A percentile compares a stretch with the other conserved stretches of the same genome.
phyloP scores from a whole-genome alignment of 2,329 filamentous ascomycete genomes.

The Aphanocladium album region DNA sequence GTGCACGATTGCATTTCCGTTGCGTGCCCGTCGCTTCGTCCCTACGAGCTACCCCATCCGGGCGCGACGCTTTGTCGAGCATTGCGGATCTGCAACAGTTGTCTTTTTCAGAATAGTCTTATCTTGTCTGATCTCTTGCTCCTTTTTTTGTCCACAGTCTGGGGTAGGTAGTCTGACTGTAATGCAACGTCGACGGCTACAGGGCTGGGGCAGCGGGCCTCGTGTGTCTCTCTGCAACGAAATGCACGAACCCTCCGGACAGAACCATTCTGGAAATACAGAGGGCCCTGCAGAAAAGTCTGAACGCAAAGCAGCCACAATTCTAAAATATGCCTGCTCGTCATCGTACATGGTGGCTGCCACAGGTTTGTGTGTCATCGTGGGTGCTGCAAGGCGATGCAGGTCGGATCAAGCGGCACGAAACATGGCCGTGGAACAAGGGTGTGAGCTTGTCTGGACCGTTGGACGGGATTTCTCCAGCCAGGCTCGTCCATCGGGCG shows the following conservation, averaged over 20 bases:
- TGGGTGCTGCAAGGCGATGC: not conserved
- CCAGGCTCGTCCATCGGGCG: not conserved
- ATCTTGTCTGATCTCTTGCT: not conserved
- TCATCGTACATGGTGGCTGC: slow-evolving; percentile 4
- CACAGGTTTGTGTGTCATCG: not conserved
- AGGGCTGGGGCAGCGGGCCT: not conserved
- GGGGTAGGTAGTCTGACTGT: not conserved
- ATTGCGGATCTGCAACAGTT: not conserved
- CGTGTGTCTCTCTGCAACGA: not conserved
- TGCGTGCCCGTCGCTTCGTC: not conserved
- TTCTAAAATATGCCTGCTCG: not conserved
- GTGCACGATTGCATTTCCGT: not conserved
- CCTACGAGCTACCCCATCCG: not conserved
- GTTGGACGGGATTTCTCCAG: not conserved
- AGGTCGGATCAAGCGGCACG: slow-evolving; percentile 7
- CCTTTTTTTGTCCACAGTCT: not conserved
- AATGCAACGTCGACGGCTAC: slow-evolving; percentile 3
- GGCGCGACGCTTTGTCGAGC: not conserved
- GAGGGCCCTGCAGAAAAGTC: not conserved
- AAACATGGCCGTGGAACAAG: not conserved
- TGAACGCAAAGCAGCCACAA: not conserved
- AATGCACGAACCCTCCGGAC: not conserved
- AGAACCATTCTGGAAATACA: not conserved
- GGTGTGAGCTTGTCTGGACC: not conserved
- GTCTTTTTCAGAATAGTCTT: not conserved